Conservation (phyloP, 768 basidiomycete genomes). For the Tulasnella sp. region DNA sequence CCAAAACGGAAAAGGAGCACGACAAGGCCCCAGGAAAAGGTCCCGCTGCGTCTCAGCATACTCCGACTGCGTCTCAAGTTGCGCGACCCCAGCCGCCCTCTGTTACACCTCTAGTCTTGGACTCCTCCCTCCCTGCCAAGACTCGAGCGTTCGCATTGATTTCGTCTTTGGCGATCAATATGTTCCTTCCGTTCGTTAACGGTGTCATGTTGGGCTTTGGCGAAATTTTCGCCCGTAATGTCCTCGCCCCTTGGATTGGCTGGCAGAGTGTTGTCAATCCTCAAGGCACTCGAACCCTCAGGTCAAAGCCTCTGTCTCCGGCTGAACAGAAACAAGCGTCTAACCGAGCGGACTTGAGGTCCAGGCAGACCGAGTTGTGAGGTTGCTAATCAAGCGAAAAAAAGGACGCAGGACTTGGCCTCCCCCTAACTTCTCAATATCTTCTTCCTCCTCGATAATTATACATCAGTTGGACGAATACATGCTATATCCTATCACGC, state of each 20-base stretch:
- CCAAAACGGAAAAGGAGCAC: background rate
- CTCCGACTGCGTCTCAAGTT: constrained; percentile 14
- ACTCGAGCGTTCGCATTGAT: constrained; percentile 66
- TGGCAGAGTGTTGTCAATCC: constrained; percentile 32
- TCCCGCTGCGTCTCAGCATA: background rate
- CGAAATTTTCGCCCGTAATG: constrained; percentile 67
- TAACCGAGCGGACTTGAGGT: background rate
- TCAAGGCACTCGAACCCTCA: constrained; percentile 14
- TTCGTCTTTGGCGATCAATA: constrained; percentile 76
- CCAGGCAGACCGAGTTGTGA: background rate
- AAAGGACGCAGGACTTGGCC: background rate
- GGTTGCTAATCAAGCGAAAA: background rate
- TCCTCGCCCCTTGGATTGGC: constrained; percentile 39
- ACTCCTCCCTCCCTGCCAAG: constrained; percentile 58
- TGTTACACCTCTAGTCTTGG: constrained; percentile 67
- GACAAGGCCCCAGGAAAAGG: constrained; percentile 20
- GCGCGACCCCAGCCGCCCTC: constrained; percentile 40
- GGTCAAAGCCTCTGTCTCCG: background rate
- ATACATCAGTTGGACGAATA: constrained; percentile 8
- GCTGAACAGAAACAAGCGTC: constrained; percentile 6
- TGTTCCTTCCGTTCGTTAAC: constrained; percentile 84
- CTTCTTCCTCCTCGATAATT: background rate
- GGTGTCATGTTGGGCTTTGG: constrained; percentile 97
- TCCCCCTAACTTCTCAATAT: background rate
- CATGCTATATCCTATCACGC: background rate